Percentiles rank a stretch among this genome's conserved stretches.
Evolutionary conservation across 2,329 filamentous ascomycete genomes (phyloP).

Genomic region (Aspergillus glaucus): DNA sequence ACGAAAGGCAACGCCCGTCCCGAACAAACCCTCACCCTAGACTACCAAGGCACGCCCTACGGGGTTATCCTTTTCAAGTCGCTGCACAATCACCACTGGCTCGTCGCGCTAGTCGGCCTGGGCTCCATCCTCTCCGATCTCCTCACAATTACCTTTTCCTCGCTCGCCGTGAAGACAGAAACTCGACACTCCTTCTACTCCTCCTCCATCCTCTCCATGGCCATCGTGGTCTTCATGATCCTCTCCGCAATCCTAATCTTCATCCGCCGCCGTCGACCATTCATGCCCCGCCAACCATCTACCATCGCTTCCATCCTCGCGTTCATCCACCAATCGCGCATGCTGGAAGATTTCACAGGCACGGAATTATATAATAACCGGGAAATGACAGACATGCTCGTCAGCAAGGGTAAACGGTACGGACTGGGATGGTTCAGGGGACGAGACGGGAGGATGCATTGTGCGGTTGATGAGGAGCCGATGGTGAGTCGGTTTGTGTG

Average conservation of each 20-base stretch:
- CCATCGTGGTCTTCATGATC: conserved; percentile 62
- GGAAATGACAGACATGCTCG: conserved; percentile 57
- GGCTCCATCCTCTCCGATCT: conserved; percentile 42
- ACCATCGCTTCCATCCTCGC: conserved; percentile 71
- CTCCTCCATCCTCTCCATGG: conserved; percentile 55
- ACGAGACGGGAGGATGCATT: conserved; percentile 65
- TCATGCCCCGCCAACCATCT: conserved; percentile 70
- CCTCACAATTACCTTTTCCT: conserved; percentile 44
- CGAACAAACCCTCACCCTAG: conserved; percentile 41
- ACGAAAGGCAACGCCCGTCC: conserved; percentile 39
- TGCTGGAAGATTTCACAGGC: conserved; percentile 69
- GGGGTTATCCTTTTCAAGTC: conserved; percentile 40
- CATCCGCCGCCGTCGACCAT: conserved; percentile 57
- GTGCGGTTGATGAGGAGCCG: conserved; percentile 72
- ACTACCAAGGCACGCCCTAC: conserved; percentile 45
- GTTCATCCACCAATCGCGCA: conserved; percentile 73
- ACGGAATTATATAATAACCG: conserved; percentile 58
- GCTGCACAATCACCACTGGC: conserved; percentile 38
- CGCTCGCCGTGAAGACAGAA: conserved; percentile 42
- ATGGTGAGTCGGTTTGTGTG: conserved; percentile 60
- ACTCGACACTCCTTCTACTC: conserved; percentile 58
- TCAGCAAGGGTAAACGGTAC: conserved; percentile 59
- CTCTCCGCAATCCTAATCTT: conserved; percentile 56
- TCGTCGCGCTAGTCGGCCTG: conserved; percentile 41
- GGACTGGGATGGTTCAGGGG: conserved; percentile 72